Percentiles rank a stretch among this genome's conserved stretches.
These are phyloP conservation scores for Penicilliopsis zonata DNA, from an alignment of 495 filamentous ascomycete species.

Conservation along the genomic window DNA sequence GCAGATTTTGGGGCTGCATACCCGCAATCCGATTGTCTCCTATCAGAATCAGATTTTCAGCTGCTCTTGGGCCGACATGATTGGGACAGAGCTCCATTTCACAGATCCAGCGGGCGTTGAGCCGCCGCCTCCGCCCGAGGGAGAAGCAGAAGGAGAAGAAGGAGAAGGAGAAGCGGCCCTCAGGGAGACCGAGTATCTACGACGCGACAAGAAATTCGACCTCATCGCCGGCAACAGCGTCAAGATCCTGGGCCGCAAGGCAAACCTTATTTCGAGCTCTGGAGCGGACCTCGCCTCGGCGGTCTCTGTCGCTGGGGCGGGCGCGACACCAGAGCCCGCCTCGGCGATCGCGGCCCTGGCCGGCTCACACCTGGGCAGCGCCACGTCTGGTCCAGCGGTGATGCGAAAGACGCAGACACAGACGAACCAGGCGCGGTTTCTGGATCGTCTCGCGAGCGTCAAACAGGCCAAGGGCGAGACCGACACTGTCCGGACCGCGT, in stretches of 20 bases:
- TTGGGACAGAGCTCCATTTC: constrained; percentile 74
- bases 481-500: constrained; percentile 28
- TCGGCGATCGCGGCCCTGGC: constrained; percentile 1
- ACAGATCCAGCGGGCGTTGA: constrained; percentile 26
- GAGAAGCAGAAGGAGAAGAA: neutral
- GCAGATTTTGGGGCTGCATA: constrained; percentile 74
- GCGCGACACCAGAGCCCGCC: neutral
- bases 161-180: no score
- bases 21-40: constrained; percentile 54
- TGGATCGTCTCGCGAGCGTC: constrained; percentile 26
- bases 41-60: constrained; percentile 65
- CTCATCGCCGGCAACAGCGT: constrained; percentile 49
- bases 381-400: constrained; percentile 1
- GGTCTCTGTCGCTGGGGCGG: neutral
- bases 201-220: constrained; percentile 35
- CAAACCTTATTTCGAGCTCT: constrained; percentile 23
- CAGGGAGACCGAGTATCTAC: constrained; percentile 16
- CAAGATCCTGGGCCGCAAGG: constrained; percentile 34
- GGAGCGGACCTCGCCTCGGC: constrained; percentile 4
- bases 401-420: constrained; percentile 7
- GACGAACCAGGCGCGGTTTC: constrained; percentile 31
- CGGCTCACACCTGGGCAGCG: neutral
- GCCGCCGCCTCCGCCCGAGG: constrained; percentile 11
- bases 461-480: constrained; percentile 33
- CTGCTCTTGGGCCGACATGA: constrained; percentile 63